Conservation (phyloP, 495 filamentous ascomycete species). For the Penicillium malachiteum region DNA sequence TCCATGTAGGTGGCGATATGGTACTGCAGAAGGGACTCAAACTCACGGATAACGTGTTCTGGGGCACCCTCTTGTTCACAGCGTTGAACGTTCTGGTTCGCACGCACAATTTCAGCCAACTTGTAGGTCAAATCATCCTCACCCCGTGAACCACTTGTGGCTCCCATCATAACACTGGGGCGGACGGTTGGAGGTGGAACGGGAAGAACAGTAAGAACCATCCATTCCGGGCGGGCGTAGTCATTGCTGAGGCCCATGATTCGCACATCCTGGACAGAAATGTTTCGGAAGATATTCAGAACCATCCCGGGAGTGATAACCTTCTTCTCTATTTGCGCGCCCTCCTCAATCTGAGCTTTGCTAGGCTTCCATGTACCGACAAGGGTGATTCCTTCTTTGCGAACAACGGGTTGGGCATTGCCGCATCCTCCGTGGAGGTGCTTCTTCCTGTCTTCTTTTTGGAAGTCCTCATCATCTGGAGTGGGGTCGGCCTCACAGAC, state of each 20-base stretch:
- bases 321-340: slow-evolving; percentile 76
- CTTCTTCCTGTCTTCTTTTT: slow-evolving; percentile 45
- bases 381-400: slow-evolving; percentile 79
- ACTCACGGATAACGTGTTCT: slow-evolving; percentile 83
- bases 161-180: slow-evolving; percentile 92
- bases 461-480: slow-evolving; percentile 61
- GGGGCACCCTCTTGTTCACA: slow-evolving; percentile 87
- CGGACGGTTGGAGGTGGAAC: slow-evolving; percentile 95
- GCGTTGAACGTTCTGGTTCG: slow-evolving; percentile 88
- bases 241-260: slow-evolving; percentile 89
- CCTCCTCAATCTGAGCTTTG: slow-evolving; percentile 66
- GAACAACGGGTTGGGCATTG: slow-evolving; percentile 82
- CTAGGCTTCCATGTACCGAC: slow-evolving; percentile 75
- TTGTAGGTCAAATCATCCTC: slow-evolving; percentile 99
- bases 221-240: slow-evolving; percentile 96
- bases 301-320: slow-evolving; percentile 79
- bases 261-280: slow-evolving; percentile 72
- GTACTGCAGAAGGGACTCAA: slow-evolving; percentile 90
- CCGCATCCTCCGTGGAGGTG: slow-evolving; percentile 87
- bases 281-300: slow-evolving; percentile 79
- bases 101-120: slow-evolving; percentile 94
- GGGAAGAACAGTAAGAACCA: slow-evolving; percentile 92
- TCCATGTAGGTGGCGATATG: slow-evolving; percentile 99
- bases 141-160: slow-evolving; percentile 76
- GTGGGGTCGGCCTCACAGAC: slow-evolving; percentile 73